A percentile compares a stretch with the other conserved stretches of the same genome.
phyloP scores from a whole-genome alignment of 768 basidiomycete genomes.

The Artomyces pyxidatus region DNA sequence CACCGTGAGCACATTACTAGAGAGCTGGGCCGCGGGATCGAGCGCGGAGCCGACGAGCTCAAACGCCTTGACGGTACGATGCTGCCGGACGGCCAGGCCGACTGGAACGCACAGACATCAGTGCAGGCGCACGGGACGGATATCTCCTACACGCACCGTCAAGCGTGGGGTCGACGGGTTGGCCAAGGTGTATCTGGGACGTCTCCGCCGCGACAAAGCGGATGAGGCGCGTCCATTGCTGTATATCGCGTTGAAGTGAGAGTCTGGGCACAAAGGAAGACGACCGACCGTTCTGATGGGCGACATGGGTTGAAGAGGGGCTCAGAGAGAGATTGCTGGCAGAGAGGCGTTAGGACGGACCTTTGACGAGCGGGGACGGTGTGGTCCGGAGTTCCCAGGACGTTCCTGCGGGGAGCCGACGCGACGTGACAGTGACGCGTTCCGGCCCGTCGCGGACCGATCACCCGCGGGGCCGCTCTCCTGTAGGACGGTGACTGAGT shows the following conservation, averaged over 20 bases:
- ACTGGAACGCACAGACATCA: constrained; percentile 33
- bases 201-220: constrained; percentile 78
- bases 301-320: too few species aligned
- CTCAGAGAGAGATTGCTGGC: too few species aligned
- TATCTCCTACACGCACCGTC: constrained; percentile 39
- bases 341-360: too few species aligned
- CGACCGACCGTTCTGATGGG: constrained; percentile 47
- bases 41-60: constrained; percentile 68
- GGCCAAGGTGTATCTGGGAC: constrained; percentile 62
- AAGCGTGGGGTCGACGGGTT: constrained; percentile 59
- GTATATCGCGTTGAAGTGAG: not conserved
- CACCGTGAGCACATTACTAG: constrained; percentile 58
- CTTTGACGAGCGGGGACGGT: too few species aligned
- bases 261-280: not conserved
- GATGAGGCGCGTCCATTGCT: constrained; percentile 78
- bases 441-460: too few species aligned
- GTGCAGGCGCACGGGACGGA: not conserved
- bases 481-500: too few species aligned
- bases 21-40: constrained; percentile 58
- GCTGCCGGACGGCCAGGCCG: constrained; percentile 41
- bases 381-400: not conserved
- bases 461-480: too few species aligned
- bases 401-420: not conserved
- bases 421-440: too few species aligned
- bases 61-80: constrained; percentile 51